Base-by-base conservation (phyloP, 192 early-diverging fungal genomes). In the Globomyces pollinis-pini region DNA sequence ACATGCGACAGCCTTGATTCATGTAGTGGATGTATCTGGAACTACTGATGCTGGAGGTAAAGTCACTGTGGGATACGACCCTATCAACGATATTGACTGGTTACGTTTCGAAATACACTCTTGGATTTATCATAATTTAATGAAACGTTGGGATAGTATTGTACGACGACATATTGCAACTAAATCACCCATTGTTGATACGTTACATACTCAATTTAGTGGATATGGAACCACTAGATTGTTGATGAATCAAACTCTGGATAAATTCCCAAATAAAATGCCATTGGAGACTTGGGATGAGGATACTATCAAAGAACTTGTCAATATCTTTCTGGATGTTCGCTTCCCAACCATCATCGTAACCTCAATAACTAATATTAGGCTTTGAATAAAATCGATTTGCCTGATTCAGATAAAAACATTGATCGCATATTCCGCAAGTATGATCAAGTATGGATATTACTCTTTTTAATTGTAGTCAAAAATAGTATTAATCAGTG, bases 81-180 rank as follows among this genome's bases (percentile, higher is more conserved):
- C 89, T 3, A 73, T 89, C 6, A 80, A 86, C 61, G 89, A 91
- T 63, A 86, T 91, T 33, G 86, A 84, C 61, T 91, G 89, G 89
- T 77, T 91, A 20, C 68, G 76, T 24, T 33, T 61, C 1, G 89
- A 91, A 67, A 83, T 91, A 50, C 84, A 89, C 38, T 84, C 12
- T 23, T 51, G 61, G 61, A 73, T 91, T 21, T 83, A 64, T 57
- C 80, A 80, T 12, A 91, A 91, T 67, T 38, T 91, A 49, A 58
- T 79, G 36, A 82, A 79, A 33, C 67, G 74, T 52, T 91, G 89
- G 89, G 39, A 60, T 1, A 75, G 74, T 18, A 84, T 83, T 44
- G 79, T 85, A 29, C 63, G 89, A 4, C 63, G 87, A 16, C 89
- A 91, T 52, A 36, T 71, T 13, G 85, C 84, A 41, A 33, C 55